phyloP scores from a whole-genome alignment of 495 filamentous ascomycete species.

The Penicillium flavigenum region DNA sequence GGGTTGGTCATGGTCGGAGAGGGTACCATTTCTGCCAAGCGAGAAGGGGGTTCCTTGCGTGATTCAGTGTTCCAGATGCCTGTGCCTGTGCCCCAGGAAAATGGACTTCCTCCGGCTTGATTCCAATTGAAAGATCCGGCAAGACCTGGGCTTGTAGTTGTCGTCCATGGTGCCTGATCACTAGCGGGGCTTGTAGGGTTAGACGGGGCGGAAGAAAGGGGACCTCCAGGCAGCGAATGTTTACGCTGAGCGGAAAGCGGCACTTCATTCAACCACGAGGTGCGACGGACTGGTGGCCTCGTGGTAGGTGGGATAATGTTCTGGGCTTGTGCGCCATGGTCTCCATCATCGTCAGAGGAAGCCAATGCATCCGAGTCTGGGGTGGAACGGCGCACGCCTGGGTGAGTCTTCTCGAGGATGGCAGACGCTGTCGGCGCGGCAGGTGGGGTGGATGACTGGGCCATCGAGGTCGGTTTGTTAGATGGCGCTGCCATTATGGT shows the following conservation, averaged over 20 bases:
- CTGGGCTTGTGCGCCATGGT: slow-evolving; percentile 40
- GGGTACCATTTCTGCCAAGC: slow-evolving; percentile 71
- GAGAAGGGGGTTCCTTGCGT: slow-evolving; percentile 70
- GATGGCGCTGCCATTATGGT: slow-evolving; percentile 36
- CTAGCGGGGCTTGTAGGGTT: slow-evolving; percentile 71
- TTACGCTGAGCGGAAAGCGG: slow-evolving; percentile 48
- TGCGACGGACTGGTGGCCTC: slow-evolving; percentile 45
- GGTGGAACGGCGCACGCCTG: slow-evolving; percentile 69
- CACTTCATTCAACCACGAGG: slow-evolving; percentile 57
- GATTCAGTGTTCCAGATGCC: slow-evolving; percentile 77
- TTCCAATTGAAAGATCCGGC: slow-evolving; percentile 59
- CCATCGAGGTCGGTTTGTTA: slow-evolving; percentile 23
- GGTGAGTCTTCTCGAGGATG: slow-evolving; percentile 69
- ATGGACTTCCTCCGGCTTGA: slow-evolving; percentile 55
- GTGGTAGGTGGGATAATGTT: slow-evolving; percentile 37
- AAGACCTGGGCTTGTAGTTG: slow-evolving; percentile 44
- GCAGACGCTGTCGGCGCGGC: slow-evolving; percentile 52
- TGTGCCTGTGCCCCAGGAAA: slow-evolving; percentile 70
- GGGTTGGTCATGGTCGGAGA: slow-evolving; percentile 70
- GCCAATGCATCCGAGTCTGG: slow-evolving; percentile 91
- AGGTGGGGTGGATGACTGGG: slow-evolving; percentile 29
- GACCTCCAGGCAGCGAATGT: slow-evolving; percentile 49
- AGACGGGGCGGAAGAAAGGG: slow-evolving; percentile 73
- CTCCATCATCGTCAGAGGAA: slow-evolving; percentile 88
- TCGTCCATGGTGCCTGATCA: slow-evolving; percentile 69